Percentiles rank a stretch among this genome's conserved stretches.
Conservation (phyloP, 805 yeast genomes). For the Teunomyces tritomae region DNA sequence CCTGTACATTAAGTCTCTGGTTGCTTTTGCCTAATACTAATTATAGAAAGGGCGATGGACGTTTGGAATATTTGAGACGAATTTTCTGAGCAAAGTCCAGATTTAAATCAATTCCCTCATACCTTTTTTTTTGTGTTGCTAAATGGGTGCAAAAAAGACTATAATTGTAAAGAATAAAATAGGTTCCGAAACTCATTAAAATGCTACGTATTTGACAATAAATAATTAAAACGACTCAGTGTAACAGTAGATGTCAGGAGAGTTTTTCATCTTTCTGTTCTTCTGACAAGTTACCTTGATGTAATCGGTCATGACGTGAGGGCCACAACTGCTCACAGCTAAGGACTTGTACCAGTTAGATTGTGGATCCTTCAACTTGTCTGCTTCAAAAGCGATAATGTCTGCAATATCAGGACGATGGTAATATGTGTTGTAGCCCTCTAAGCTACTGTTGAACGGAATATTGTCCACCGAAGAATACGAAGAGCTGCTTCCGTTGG, state of each 20-base stretch:
- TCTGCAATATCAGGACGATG: slow-evolving; percentile 19
- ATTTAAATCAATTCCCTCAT: too few relatives aligned
- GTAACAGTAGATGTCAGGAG: slow-evolving; percentile 43
- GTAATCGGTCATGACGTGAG: slow-evolving; percentile 26
- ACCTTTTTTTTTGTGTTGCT: neutral
- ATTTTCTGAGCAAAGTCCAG: neutral
- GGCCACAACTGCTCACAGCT: slow-evolving; percentile 44
- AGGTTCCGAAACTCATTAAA: neutral
- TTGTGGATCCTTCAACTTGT: slow-evolving; percentile 6
- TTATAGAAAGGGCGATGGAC: neutral
- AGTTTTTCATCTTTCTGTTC: slow-evolving; percentile 20
- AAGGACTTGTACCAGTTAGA: slow-evolving; percentile 20
- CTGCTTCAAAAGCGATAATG: slow-evolving; percentile 15
- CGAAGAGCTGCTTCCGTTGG: neutral
- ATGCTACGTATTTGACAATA: neutral
- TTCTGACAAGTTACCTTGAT: slow-evolving; percentile 29
- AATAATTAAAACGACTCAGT: slow-evolving; percentile 28
- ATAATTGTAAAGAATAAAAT: neutral
- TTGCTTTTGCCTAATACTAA: slow-evolving; percentile 13
- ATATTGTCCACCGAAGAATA: neutral
- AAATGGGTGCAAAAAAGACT: neutral
- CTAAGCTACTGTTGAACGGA: neutral
- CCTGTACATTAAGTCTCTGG: slow-evolving; percentile 17
- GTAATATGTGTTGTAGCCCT: neutral
- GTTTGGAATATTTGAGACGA: neutral